These are phyloP conservation scores for Pyracantha coccinea DNA, from an alignment of 331 rosid species.

Conservation along the genomic window DNA sequence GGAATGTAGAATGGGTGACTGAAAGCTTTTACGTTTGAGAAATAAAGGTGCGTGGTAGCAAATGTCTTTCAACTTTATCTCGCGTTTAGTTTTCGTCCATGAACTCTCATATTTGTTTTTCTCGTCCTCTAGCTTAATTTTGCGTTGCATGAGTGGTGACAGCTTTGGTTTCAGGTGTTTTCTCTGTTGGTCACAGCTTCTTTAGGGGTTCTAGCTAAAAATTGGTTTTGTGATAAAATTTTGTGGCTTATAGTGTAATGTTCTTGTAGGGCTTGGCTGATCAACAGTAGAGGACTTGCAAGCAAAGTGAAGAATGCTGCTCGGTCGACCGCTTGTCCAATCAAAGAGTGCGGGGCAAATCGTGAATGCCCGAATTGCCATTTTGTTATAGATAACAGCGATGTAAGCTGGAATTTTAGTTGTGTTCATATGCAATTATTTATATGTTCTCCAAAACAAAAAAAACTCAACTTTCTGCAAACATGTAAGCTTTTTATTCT, in stretches of 20 bases:
- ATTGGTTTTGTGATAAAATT: neutral
- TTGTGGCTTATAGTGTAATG: slow-evolving; percentile 7
- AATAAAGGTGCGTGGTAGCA: too few relatives aligned
- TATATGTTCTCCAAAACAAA: neutral
- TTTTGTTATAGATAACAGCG: slow-evolving; percentile 51
- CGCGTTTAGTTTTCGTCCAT: too few relatives aligned
- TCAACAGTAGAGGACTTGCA: slow-evolving; percentile 69
- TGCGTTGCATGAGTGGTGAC: too few relatives aligned
- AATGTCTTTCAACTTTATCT: too few relatives aligned
- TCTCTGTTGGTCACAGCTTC: neutral
- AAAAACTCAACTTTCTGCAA: too few relatives aligned
- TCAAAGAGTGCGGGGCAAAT: slow-evolving; percentile 66
- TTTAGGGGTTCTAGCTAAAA: neutral
- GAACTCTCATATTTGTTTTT: too few relatives aligned
- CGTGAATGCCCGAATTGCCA: slow-evolving; percentile 82
- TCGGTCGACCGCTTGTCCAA: slow-evolving; percentile 36
- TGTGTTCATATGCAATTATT: slow-evolving; percentile 4
- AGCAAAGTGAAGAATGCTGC: slow-evolving; percentile 61
- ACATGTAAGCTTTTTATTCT: neutral
- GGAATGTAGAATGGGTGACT: neutral
- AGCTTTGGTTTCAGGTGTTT: neutral
- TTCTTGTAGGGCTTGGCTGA: slow-evolving; percentile 68
- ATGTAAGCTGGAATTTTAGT: slow-evolving; percentile 46
- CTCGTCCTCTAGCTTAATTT: too few relatives aligned
- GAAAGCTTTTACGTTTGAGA: neutral